These are phyloP conservation scores for Ciborinia camelliae DNA, from an alignment of 2,329 filamentous ascomycete species.

Conservation along the genomic window DNA sequence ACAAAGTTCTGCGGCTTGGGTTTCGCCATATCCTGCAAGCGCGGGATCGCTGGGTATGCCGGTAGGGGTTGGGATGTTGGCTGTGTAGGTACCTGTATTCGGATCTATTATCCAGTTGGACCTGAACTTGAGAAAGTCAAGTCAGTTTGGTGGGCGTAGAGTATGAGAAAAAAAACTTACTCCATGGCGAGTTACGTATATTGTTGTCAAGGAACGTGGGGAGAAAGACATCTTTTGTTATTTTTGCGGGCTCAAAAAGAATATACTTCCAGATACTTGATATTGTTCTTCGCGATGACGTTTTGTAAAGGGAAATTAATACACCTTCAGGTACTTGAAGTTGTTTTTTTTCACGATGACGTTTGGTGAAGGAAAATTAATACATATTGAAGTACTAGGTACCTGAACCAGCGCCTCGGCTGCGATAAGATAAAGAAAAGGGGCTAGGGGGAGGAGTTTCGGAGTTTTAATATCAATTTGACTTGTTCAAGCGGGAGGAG, in stretches of 20 bases:
- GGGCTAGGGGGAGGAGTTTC: constrained; percentile 28
- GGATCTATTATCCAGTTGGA: constrained; percentile 85
- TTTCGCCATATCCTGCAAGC: constrained; percentile 80
- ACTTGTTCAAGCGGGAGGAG: not conserved
- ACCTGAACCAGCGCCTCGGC: not conserved
- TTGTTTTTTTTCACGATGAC: constrained; percentile 18
- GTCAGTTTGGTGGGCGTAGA: constrained; percentile 24
- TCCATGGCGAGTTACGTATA: constrained; percentile 72
- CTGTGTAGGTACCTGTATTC: constrained; percentile 71
- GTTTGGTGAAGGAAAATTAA: constrained; percentile 7
- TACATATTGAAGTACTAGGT: too few relatives aligned
- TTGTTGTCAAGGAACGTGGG: constrained; percentile 37
- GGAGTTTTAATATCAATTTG: not conserved
- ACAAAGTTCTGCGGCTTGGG: constrained; percentile 76
- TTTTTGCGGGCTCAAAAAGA: not conserved
- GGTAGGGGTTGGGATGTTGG: constrained; percentile 74
- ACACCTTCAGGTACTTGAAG: constrained; percentile 35
- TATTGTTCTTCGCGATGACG: constrained; percentile 16
- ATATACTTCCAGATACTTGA: constrained; percentile 39
- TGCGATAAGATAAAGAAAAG: constrained; percentile 20
- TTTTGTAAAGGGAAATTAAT: constrained; percentile 9
- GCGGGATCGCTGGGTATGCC: constrained; percentile 85
- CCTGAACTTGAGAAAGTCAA: constrained; percentile 63
- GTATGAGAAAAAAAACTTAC: constrained; percentile 48
- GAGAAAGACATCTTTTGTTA: constrained; percentile 7